These are phyloP conservation scores for Arthonia radiata DNA, from an alignment of 495 filamentous ascomycete genomes.

Conservation along the genomic window DNA sequence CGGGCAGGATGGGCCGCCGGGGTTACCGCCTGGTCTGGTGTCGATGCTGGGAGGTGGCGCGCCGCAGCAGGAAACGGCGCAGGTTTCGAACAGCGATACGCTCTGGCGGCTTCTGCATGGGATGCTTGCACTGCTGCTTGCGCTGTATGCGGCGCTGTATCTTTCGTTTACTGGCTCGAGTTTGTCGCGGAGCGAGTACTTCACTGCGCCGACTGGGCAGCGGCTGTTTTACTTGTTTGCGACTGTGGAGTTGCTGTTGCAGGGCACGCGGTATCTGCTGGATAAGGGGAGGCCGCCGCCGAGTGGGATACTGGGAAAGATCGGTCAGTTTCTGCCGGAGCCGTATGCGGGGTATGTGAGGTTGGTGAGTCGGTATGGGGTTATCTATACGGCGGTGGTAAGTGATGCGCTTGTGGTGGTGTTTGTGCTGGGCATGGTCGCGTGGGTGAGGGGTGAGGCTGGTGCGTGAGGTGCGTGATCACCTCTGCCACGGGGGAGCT, in stretches of 20 bases:
- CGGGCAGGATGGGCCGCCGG: constrained; percentile 11
- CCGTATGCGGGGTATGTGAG: constrained; percentile 28
- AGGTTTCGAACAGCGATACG: constrained; percentile 22
- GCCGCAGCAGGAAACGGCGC: constrained; percentile 11
- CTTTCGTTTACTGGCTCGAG: constrained; percentile 35
- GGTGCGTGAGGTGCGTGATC: constrained; percentile 1
- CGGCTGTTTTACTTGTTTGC: constrained; percentile 50
- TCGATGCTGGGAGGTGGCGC: constrained; percentile 11
- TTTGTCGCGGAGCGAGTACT: constrained; percentile 9
- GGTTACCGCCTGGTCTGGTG: constrained; percentile 21
- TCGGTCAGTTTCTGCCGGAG: constrained; percentile 33
- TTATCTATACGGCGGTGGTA: constrained; percentile 36
- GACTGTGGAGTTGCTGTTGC: constrained; percentile 51
- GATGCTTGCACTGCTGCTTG: constrained; percentile 42
- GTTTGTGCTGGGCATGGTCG: constrained; percentile 50
- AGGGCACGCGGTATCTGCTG: constrained; percentile 37
- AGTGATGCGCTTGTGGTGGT: constrained; percentile 42
- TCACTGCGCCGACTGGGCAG: constrained; percentile 6
- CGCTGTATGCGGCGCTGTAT: constrained; percentile 40
- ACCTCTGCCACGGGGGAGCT: constrained; percentile 3
- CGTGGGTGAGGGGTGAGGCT: constrained; percentile 27
- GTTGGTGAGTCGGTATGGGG: constrained; percentile 24
- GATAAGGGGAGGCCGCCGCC: constrained; percentile 24
- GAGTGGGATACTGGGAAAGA: constrained; percentile 26
- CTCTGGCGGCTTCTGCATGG: constrained; percentile 60